Evolutionary conservation across 2,329 filamentous ascomycete genomes (phyloP), one percentile per base, ranked within the genome.

Genomic region (Fusarium floridanum): DNA sequence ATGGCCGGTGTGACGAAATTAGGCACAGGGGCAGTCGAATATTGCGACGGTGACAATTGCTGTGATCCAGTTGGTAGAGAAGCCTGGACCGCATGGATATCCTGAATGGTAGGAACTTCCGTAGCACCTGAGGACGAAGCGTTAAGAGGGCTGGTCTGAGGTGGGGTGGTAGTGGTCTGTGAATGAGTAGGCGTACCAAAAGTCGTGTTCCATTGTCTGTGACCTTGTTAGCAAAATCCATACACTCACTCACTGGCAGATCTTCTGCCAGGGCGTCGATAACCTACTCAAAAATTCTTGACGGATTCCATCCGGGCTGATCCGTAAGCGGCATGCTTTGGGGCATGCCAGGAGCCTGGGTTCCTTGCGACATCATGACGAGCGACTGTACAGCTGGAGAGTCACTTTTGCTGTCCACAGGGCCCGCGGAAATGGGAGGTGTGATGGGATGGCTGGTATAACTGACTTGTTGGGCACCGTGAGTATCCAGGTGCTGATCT

Each of bases 131-230:
- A 82, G 80, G 88, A 86, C 75, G 86, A 85, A 73, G 86, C 81
- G 82, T 86, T 89, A 84, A 90, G 85, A 84, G 86, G 83, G 81
- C 82, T 86, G 81, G 85, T 81, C 79, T 87, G 85, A 76, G 85
- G 81, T 70, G 76, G 76, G 82, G 83, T 77, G 65, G 81, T 74
- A 61, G 67, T 74, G 65, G 79, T 70, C 56, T 82, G 76, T 71
- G 80, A 61, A 56, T 82, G 79, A 65, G 78, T 72, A 61, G 90
- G 91, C 83, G 92, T 94, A 87, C 95, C 94, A 85, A 98, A 98
- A 75, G 96, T 95, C 80, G 93, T 92, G 83, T 97, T 95, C 95
- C 96, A 98, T 87, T 98, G 95, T 83, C 95, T 97, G 6, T 45
- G n/a, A 14, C 22, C 20, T 50, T 34, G 63, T 71, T 60, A 73